A percentile compares a stretch with the other conserved stretches of the same genome.
These are phyloP conservation scores for Linum trigynum DNA, from an alignment of 345 rosid genomes.

Conservation along the genomic window DNA sequence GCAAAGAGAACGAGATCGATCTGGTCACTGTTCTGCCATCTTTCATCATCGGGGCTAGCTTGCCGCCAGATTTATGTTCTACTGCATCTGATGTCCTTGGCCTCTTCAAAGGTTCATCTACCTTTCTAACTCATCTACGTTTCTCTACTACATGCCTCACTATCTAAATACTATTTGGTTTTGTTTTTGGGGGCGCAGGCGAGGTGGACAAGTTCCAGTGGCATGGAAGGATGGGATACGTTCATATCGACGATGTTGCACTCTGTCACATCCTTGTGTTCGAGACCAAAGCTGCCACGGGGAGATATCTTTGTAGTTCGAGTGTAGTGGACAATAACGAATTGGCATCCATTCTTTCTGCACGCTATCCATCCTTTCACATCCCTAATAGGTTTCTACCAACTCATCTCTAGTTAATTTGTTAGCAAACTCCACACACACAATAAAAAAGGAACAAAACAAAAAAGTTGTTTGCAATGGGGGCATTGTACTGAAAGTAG, in stretches of 20 bases:
- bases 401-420: neutral
- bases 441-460: neutral
- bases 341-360: constrained; percentile 38
- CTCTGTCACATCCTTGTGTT: constrained; percentile 60
- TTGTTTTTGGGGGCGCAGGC: constrained; percentile 23
- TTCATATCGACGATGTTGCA: constrained; percentile 89
- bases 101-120: constrained; percentile 49
- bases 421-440: neutral
- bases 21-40: constrained; percentile 64
- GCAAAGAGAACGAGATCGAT: constrained; percentile 49
- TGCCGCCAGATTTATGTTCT: constrained; percentile 59
- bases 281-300: constrained; percentile 38
- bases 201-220: constrained; percentile 53
- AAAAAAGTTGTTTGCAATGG: no score
- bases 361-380: constrained; percentile 53
- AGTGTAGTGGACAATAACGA: constrained; percentile 44
- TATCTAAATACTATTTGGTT: neutral
- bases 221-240: constrained; percentile 90
- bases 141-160: neutral
- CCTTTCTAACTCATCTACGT: neutral
- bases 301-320: constrained; percentile 69
- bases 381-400: constrained; percentile 47
- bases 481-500: neutral
- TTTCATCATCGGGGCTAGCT: constrained; percentile 71
- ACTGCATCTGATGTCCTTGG: constrained; percentile 81